These are phyloP conservation scores for Neopestalotiopsis sp. DNA, from an alignment of 2,329 filamentous ascomycete species.

Conservation along the genomic window DNA sequence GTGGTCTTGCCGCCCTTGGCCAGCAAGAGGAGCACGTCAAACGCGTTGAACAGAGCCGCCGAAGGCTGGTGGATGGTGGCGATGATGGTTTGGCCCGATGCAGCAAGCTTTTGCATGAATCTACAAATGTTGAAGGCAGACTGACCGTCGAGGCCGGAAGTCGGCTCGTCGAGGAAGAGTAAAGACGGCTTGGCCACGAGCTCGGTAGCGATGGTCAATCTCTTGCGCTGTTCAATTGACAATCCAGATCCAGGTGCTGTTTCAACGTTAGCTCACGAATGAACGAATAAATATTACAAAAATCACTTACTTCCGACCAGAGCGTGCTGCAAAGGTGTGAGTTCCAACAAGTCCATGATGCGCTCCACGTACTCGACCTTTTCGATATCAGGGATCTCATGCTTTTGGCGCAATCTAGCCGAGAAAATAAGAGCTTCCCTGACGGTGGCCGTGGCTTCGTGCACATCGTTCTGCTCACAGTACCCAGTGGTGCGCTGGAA, in stretches of 20 bases:
- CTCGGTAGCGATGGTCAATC: constrained; percentile 74
- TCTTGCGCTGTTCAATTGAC: constrained; percentile 62
- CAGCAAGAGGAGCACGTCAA: constrained; percentile 61
- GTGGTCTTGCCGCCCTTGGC: constrained; percentile 57
- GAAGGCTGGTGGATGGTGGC: constrained; percentile 68
- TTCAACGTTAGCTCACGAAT: not conserved
- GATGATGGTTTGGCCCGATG: constrained; percentile 63
- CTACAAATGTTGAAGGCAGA: constrained; percentile 67
- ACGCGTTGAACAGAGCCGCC: constrained; percentile 60
- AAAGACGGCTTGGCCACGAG: constrained; percentile 71
- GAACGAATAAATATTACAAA: too few species aligned
- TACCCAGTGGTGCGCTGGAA: constrained; percentile 74
- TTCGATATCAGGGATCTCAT: constrained; percentile 57
- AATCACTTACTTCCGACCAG: constrained; percentile 55
- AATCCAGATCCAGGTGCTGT: constrained; percentile 49
- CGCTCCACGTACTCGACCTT: constrained; percentile 71
- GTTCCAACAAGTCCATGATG: constrained; percentile 69
- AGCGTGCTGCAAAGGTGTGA: constrained; percentile 68
- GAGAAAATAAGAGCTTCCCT: constrained; percentile 72
- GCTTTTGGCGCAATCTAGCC: constrained; percentile 66
- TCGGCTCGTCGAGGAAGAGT: constrained; percentile 69
- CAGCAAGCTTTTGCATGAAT: constrained; percentile 66
- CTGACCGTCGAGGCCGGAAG: constrained; percentile 62
- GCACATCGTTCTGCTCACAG: constrained; percentile 73
- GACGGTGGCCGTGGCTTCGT: constrained; percentile 67